Evolutionary conservation across 345 rosid species (phyloP), one percentile per base, ranked within the genome.

Genomic region (Cochlearia excelsa): DNA sequence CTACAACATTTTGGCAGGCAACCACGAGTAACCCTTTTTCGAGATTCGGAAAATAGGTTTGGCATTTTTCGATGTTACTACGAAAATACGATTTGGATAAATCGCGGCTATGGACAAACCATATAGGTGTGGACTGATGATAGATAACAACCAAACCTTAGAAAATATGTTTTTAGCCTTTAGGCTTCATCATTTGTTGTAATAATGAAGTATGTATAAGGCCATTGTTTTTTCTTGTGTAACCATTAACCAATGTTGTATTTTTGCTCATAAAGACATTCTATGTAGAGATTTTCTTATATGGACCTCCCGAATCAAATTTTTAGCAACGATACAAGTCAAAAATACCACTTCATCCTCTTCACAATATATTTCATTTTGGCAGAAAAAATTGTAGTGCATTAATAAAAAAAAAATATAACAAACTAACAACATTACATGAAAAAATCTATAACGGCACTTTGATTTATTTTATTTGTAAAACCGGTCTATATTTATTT

Each of bases 1-100:
- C 6, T 55, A 38, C 51, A 59, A 27, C 57, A 34, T 41, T 65
- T 46, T 46, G 57, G 46, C 9, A 53, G 52, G 46, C 11, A 57
- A 16, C 52, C 29, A 5, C 1, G 47, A 0, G 2, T 55, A 55
- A 34, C 8, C n/a, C 40, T 8, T 69, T 54, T 26, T 47, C 23
- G 5, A 2, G 46, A 57, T 48, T 30, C 3, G 26, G 34, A 27
- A 30, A 54, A 46, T 7, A 5, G 43, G 7, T 43, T 48, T 39
- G 31, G 16, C 28, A 48, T 62, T 34, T 47, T 55, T 29, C 42
- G 0, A 16, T 16, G 23, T 16, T 16, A 16, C 2, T 26, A 43
- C 43, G 6, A 43, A 46, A 59, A 51, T 42, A 44, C 26, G 45
- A 31, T 46, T 27, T 26, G 3, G 4, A 38, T 6, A 10, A 46